Conservation (phyloP, 2,329 filamentous ascomycete species). For the Plenodomus biglobosus region DNA sequence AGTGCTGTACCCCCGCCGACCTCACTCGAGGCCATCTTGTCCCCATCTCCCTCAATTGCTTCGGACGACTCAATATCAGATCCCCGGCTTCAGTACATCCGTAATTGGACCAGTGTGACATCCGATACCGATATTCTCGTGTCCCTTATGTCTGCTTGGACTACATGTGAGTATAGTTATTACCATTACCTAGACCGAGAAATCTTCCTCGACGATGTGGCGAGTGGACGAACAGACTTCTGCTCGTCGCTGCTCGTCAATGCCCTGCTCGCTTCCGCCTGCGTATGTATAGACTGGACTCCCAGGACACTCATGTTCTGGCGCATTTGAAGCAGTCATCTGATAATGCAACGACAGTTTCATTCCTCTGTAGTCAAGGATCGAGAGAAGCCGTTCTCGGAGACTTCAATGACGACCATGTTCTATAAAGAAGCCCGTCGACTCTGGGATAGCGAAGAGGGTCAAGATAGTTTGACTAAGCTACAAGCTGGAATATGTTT, state of each 20-base stretch:
- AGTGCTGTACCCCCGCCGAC: conserved; percentile 15
- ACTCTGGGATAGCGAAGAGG: conserved; percentile 31
- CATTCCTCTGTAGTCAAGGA: conserved; percentile 30
- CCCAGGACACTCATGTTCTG: background rate
- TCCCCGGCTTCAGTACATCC: conserved; percentile 17
- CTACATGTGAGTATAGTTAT: conserved; percentile 29
- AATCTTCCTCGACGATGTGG: conserved; percentile 34
- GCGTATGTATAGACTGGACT: conserved; percentile 22
- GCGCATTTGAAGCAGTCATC: background rate
- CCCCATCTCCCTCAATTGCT: conserved; percentile 8
- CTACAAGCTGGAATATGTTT: conserved; percentile 32
- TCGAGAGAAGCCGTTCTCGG: conserved; percentile 29
- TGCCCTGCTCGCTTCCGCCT: conserved; percentile 31
- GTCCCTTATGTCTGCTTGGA: conserved; percentile 30
- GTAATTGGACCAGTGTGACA: conserved; percentile 30
- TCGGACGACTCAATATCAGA: conserved; percentile 15
- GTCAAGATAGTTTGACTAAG: conserved; percentile 24
- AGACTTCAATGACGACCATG: conserved; percentile 24
- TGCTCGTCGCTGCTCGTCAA: conserved; percentile 38
- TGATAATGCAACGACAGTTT: conserved; percentile 19
- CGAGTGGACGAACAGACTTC: conserved; percentile 24
- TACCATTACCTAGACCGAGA: conserved; percentile 37
- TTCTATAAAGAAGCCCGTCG: conserved; percentile 35
- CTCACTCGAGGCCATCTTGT: conserved; percentile 27
- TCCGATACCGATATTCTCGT: conserved; percentile 21